Conservation (phyloP, 768 basidiomycete species). For the Rhodotorula taiwanensis region DNA sequence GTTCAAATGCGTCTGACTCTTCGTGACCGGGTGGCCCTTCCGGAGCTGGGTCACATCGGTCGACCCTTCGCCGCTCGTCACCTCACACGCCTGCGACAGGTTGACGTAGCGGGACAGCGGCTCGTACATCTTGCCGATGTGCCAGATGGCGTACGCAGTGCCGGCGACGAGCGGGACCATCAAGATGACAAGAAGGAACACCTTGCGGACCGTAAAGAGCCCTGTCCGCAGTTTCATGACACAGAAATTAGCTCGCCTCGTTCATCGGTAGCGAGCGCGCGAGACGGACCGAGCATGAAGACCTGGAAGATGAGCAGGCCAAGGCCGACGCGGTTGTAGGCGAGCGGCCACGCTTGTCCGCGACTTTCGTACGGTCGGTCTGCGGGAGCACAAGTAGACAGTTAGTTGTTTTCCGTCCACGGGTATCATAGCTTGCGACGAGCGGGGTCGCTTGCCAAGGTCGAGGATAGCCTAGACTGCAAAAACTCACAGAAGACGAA, state of each 20-base stretch:
- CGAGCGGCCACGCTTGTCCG: slow-evolving; percentile 96
- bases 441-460: no score
- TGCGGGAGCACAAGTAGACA: no score
- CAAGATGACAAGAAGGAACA: slow-evolving; percentile 56
- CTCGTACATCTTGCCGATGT: slow-evolving; percentile 59
- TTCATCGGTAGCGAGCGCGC: no score
- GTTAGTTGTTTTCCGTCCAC: no score
- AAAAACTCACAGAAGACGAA: slow-evolving; percentile 66
- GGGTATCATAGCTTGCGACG: no score
- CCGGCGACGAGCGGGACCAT: slow-evolving; percentile 68
- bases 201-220: slow-evolving; percentile 69
- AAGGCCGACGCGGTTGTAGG: slow-evolving; percentile 85
- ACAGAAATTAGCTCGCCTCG: background rate
- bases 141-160: slow-evolving; percentile 75
- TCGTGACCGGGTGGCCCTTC: slow-evolving; percentile 76
- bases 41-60: slow-evolving; percentile 67
- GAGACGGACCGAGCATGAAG: slow-evolving; percentile 59
- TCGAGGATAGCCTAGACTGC: no score
- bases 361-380: slow-evolving; percentile 94
- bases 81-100: slow-evolving; percentile 77
- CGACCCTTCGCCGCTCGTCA: slow-evolving; percentile 45
- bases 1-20: slow-evolving; percentile 84
- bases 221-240: slow-evolving; percentile 47
- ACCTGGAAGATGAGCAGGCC: slow-evolving; percentile 85
- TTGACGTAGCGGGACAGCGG: slow-evolving; percentile 76